A percentile compares a stretch with the other conserved stretches of the same genome.
phyloP scores from a whole-genome alignment of 108 stramenopile genomes.

The Cyclostephanos invisitatus region DNA sequence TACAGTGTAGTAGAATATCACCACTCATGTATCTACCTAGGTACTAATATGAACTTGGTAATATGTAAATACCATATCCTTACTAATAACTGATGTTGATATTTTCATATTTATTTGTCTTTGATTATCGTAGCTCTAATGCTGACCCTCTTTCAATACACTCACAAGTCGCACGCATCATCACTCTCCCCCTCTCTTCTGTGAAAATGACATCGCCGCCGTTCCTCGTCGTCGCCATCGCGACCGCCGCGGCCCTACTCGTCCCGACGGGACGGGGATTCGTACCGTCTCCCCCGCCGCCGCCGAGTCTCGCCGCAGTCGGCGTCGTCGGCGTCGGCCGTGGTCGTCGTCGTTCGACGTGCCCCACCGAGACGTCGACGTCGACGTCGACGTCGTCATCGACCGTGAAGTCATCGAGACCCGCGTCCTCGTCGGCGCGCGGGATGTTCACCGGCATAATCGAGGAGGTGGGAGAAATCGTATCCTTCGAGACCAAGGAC shows the following conservation, averaged over 20 bases:
- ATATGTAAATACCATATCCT: too few relatives aligned
- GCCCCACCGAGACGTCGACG: not conserved
- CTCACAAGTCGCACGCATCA: too few relatives aligned
- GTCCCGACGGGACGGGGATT: not conserved
- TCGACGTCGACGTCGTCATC: not conserved
- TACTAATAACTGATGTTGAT: too few relatives aligned
- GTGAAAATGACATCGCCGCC: not conserved
- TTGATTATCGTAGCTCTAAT: too few relatives aligned
- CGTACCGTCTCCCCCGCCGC: not conserved
- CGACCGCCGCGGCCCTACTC: not conserved
- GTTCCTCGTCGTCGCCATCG: not conserved
- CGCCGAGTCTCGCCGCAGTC: not conserved
- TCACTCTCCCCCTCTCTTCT: too few relatives aligned
- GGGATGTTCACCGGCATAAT: constrained; percentile 98
- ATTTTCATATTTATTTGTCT: too few relatives aligned
- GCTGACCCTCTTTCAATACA: too few relatives aligned
- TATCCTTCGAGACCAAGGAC: constrained; percentile 67
- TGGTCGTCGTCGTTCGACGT: not conserved
- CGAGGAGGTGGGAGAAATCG: constrained; percentile 96
- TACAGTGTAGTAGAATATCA: too few relatives aligned
- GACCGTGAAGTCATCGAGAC: too few relatives aligned
- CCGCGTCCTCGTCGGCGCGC: constrained; percentile 4
- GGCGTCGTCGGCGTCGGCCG: not conserved
- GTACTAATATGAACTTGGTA: too few relatives aligned
- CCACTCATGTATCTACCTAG: too few relatives aligned